Evolutionary conservation across 1,284 basidiomycete species (phyloP), one percentile per base, ranked within the genome.

Genomic region (Tilletia walkeri): DNA sequence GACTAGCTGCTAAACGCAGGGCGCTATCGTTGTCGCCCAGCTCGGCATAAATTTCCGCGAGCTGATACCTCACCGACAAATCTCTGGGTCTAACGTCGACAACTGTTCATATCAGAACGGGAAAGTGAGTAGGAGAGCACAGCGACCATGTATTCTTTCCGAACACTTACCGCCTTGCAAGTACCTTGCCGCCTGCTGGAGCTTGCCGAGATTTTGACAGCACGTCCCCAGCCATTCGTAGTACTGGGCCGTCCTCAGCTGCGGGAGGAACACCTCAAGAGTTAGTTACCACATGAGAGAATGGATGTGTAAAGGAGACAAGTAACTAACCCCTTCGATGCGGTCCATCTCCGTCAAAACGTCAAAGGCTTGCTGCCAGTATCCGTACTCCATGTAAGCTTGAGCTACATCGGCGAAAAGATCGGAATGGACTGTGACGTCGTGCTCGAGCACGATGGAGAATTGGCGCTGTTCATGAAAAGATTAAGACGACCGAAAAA

Each of bases 41-140:
- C 20, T 85, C 84, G 82, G 98, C 95, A 73, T 93, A 92, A 20
- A 95, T 89, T 72, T 92, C 92, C 0, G 95, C 95, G 0, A 97
- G 74, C 18, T 61, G 56, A 18, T 61, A 61, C 36, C 56, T 24
- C 24, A 61, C 56, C 4, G 16, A 2, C 74, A 67, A 66, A 81
- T 74, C 72, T 78, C 77, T 63, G 72, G 75, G 38, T 94, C 91
- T 74, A 90, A 89, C 75, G 93, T 88, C 56, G 7, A 61, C 56
- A 30, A 61, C 56, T 61, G 50, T 61, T 30, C 7, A 53, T 30
- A 7, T 2, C 50, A 7, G 36, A 3, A 61, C 1, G 30, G 10
- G 56, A 24, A 34, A 6, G 3, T 56, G 9, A 49, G 12, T 24
- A 56, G 53, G 14, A 56, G 18, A 10, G 14, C 9, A 24, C 53